Evolutionary conservation across 2,329 filamentous ascomycete genomes (phyloP), one percentile per base, ranked within the genome.

Genomic region (Chrysoporthe puriensis): DNA sequence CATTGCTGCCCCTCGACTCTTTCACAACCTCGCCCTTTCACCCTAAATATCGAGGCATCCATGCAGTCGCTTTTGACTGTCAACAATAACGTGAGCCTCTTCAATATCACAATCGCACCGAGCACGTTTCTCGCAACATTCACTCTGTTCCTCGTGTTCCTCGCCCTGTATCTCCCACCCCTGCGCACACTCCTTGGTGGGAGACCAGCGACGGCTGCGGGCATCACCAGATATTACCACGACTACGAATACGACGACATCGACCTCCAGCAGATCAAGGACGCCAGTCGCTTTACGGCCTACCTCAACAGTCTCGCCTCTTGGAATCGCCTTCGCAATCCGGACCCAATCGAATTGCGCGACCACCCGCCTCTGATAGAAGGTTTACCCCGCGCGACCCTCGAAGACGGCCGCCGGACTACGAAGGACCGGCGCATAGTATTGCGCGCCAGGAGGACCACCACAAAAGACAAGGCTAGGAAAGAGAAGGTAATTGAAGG

Each of bases 11-110:
- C 50, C n/a, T 26, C n/a, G 2, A 7, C 26, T 21, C 50, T 9
- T 61, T 36, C 16, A 44, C 16, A 60, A 32, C 48, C n/a, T 14
- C 50, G 18, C 36, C 32, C n/a, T 14, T 3, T 40, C 32, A 48
- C 34, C 32, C 60, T 66, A 40, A 5, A 9, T 40, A 6, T 40
- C 5, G 9, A 40, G 36, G 36, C 50, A 77, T 78, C 78, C 75
- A 88, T 88, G 86, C 83, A 83, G 80, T 86, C 86, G 68, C 80
- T 88, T 76, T 78, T 89, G 72, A 85, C 85, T 64, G 83, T 88
- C 72, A 86, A 88, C 78, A 88, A 86, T 77, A 85, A 87, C 82
- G 82, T 88, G 75, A 86, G 85, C 67, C 82, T 89, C 72, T 75
- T 89, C 75, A 88, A 83, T 77, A 80, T 89, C 74, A 84, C 80